Base-by-base conservation (phyloP, 805 yeast species). In the Teunomyces pallodes region DNA sequence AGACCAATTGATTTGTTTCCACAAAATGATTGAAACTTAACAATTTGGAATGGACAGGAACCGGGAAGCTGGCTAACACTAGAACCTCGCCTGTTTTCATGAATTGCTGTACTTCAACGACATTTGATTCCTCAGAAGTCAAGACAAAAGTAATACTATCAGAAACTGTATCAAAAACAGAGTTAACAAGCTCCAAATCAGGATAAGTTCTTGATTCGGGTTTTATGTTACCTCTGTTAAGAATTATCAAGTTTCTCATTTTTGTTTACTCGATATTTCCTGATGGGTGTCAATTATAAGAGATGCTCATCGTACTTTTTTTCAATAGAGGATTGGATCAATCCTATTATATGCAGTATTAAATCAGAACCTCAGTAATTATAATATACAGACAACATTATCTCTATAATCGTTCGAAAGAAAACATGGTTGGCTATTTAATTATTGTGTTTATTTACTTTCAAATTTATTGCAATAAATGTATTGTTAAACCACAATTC, bases 31-130 rank as follows among this genome's bases (percentile, higher is more conserved):
- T 74, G 61, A 87, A 84, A 3, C 81, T 76, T 20, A 84, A 52
- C 9, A 87, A 51, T 30, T 57, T 62, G 4, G 62, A 47, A 3
- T 51, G 55, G 9, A 36, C 44, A 14, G 41, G 32, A 0, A 74
- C 67, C 27, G 84, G 81, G 54, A 87, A 82, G 6, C 85, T 78
- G 0, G 90, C 90, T 43, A 90, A 63, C 1, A 80, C 61, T 33
- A 69, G 66, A 5, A 74, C 68, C n/a, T 72, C 69, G 9, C 96
- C 96, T 36, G 75, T 74, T 61, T 83, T 86, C 69, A 74, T 67
- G 56, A 81, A 81, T 62, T 86, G 91, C 57, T 87, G 94, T n/a
- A 87, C 86, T 65, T 89, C 96, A 44, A 85, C 62, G 6, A 72
- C 56, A 17, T 80, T 80, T 36, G 80, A 73, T 35, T 82, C 87